A percentile compares a stretch with the other conserved stretches of the same genome.
Conservation (phyloP, 2,329 filamentous ascomycete species). For the Arthrobotrys conoides region DNA sequence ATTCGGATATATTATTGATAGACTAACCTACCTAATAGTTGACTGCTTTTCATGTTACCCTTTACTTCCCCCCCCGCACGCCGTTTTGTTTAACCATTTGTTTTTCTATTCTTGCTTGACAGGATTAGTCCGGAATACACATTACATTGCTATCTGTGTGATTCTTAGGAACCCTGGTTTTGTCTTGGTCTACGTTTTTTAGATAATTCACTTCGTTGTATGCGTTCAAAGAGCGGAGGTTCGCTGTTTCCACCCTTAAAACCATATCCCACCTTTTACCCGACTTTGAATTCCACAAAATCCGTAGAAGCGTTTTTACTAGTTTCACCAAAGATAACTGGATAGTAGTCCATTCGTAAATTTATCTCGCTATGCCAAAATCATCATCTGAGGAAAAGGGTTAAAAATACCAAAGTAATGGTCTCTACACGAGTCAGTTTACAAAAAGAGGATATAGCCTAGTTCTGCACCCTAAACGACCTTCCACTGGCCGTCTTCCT, state of each 20-base stretch:
- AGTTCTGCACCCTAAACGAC: slow-evolving; percentile 75
- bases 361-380: slow-evolving; percentile 28
- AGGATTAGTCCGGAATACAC: too few relatives aligned
- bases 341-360: slow-evolving; percentile 8
- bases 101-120: not conserved
- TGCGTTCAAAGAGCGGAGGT: not conserved
- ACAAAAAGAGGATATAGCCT: slow-evolving; percentile 10
- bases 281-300: not conserved
- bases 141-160: not conserved
- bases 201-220: slow-evolving; percentile 8
- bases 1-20: slow-evolving; percentile 24
- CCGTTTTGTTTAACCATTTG: too few relatives aligned
- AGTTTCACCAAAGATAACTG: not conserved
- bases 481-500: slow-evolving; percentile 97
- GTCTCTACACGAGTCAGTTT: not conserved
- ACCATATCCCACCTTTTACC: not conserved
- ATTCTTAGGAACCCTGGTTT: not conserved
- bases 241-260: not conserved
- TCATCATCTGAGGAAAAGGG: not conserved
- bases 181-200: not conserved
- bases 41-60: not conserved
- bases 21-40: slow-evolving; percentile 8
- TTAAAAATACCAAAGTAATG: not conserved
- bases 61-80: not conserved
- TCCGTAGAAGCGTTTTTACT: not conserved